Base-by-base conservation (phyloP, 192 early-diverging fungal species). In the Cladochytrium replicatum region DNA sequence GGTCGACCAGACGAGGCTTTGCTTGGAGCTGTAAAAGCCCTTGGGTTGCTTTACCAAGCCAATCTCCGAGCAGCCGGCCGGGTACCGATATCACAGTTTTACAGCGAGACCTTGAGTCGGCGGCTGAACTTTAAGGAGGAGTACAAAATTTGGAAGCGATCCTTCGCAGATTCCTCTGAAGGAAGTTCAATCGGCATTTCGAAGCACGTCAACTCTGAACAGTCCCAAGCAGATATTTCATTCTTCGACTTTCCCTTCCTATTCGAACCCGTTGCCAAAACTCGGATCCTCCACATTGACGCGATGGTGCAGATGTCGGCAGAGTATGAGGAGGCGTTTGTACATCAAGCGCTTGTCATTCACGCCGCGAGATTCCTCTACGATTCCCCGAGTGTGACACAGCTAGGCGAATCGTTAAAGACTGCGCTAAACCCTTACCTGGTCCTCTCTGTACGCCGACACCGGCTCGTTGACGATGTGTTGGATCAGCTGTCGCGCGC, bases 241-340 rank as follows among this genome's bases (percentile, higher is more conserved):
- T 82, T 71, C 51, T 82, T 87, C 46, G 74, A 68, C 42, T 85
- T 80, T 50, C 77, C 81, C 4, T 83, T 85, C 43, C 61, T 89
- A 17, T 61, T 88, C 15, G 68, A 82, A 22, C 81, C 84, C 6
- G 65, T 75, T 0, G 61, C 77, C 17, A 87, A 87, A 47, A 71
- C 75, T 7, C 75, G 83, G 17, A 81, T 87, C 48, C 49, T 87
- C 19, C 72, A 81, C 43, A 75, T 87, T 39, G 83, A 87, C 54
- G 74, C 84, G 1, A 79, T 87, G 75, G 66, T 78, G 19, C 79
- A 82, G 52, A 87, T 87, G 87, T 77, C 73, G 1, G 66, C 68
- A 2, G 77, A 84, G 51, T 87, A 83, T 44, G 85, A 89, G 67
- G 85, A 86, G 45, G 87, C 87, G 0, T 85, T 81, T 43, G 85